Percentiles rank a stretch among this genome's conserved stretches.
phyloP scores from a whole-genome alignment of 2,329 filamentous ascomycete species.

The Chaetomium olivaceum region DNA sequence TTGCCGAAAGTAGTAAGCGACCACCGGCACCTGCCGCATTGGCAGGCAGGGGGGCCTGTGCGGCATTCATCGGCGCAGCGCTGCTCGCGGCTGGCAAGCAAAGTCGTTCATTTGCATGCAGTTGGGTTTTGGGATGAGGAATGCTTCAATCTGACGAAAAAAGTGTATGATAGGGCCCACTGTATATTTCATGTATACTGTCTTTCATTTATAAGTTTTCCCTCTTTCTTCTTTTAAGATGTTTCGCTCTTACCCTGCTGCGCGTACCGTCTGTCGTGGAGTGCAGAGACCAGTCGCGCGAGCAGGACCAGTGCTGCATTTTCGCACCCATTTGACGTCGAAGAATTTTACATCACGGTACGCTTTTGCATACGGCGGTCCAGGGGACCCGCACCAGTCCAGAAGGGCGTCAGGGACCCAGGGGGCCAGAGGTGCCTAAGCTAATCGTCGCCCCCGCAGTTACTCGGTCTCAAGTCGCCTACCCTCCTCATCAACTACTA shows the following conservation, averaged over 20 bases:
- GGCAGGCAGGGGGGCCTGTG: background rate
- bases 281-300: constrained; percentile 23
- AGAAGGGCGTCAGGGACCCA: background rate
- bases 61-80: constrained; percentile 13
- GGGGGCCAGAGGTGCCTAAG: background rate
- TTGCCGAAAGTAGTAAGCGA: constrained; percentile 23
- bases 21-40: constrained; percentile 9
- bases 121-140: constrained; percentile 11
- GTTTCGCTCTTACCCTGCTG: constrained; percentile 29
- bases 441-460: constrained; percentile 27
- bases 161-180: constrained; percentile 33
- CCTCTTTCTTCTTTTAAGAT: constrained; percentile 24
- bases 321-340: constrained; percentile 16
- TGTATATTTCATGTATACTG: constrained; percentile 23
- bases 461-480: constrained; percentile 25
- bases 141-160: constrained; percentile 20
- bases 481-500: constrained; percentile 27
- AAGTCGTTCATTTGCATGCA: constrained; percentile 6
- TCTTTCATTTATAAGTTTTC: constrained; percentile 20
- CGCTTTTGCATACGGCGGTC: background rate
- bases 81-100: background rate
- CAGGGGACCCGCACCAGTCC: constrained; percentile 11
- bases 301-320: constrained; percentile 17
- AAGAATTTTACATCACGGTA: constrained; percentile 31
- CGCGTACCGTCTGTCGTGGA: constrained; percentile 28